Conservation (phyloP, 495 filamentous ascomycete species). For the Polyplosphaeria fusca region DNA sequence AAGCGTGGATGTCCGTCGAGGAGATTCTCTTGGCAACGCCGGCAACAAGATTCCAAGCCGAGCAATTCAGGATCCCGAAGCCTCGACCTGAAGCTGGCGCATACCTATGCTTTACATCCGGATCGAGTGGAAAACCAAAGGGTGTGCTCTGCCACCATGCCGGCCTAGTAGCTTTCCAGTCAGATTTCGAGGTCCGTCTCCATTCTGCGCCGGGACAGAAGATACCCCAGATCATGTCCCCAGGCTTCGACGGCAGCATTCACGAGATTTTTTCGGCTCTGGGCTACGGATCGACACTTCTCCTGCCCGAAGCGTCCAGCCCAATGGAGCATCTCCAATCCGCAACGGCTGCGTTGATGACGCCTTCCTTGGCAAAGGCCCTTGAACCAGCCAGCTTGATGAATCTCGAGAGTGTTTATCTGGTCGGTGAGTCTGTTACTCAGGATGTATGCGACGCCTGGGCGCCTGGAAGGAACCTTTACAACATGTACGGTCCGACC, state of each 20-base stretch:
- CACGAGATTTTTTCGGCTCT: conserved; percentile 26
- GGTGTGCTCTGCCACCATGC: conserved; percentile 18
- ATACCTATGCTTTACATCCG: conserved; percentile 25
- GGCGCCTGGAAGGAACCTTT: conserved; percentile 29
- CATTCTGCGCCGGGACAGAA: neutral
- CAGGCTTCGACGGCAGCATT: conserved; percentile 24
- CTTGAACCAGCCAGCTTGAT: conserved; percentile 4
- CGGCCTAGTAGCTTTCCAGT: conserved; percentile 19
- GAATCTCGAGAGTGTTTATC: conserved; percentile 27
- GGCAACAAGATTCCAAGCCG: neutral
- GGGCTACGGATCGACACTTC: conserved; percentile 12
- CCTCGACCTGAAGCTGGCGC: neutral
- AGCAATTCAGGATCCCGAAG: too few relatives aligned
- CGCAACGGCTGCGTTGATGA: conserved; percentile 6
- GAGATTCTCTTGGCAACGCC: neutral
- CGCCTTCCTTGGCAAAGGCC: conserved; percentile 7
- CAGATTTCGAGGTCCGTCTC: conserved; percentile 1
- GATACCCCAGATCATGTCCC: conserved; percentile 22
- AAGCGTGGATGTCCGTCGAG: conserved; percentile 8
- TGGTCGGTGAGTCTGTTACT: conserved; percentile 39
- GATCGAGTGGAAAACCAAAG: conserved; percentile 19
- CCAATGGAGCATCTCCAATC: conserved; percentile 6
- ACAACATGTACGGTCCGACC: conserved; percentile 45
- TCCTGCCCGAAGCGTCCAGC: neutral
- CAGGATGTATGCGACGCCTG: conserved; percentile 37